Evolutionary conservation across 2,329 filamentous ascomycete species (phyloP), one percentile per base, ranked within the genome.

Genomic region (Trichoderma polysporum): DNA sequence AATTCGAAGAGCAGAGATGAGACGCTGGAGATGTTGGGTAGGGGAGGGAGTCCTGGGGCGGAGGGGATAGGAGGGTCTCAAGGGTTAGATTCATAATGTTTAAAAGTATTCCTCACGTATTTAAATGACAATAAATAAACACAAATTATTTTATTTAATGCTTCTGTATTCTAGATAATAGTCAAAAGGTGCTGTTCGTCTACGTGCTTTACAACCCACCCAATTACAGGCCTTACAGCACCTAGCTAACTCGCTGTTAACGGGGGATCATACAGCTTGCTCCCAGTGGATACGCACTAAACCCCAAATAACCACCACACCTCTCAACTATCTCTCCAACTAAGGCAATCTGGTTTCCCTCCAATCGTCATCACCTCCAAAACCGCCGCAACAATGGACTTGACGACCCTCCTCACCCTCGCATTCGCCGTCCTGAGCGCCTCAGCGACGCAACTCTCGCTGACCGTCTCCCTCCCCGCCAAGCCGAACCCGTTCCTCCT

Each of bases 401-500:
- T 68, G 35, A 41, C 35, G 22, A 31, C 60, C 19, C 63, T 57
- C 13, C 22, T 47, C 31, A 33, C 17, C 68, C 69, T 80, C 61
- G 74, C 80, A 62, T 70, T 80, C 70, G 71, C 79, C 35, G 71
- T 77, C 53, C 71, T 63, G 27, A 33, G 75, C 53, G 70, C 76
- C 41, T 45, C 33, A 8, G 33, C 41, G 41, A 17, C 53, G 70
- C 74, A 73, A 70, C 71, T 72, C 73, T 72, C 76, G 31, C 75
- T 84, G 3, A 82, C 81, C 33, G 67, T 87, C 39, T 81, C 80
- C 68, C 78, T 87, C 69, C 78, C 78, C 71, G 71, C 83, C 68
- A 81, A 81, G 47, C 80, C 82, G 22, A 85, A 84, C 79, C 84
- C 84, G 15, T 76, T 79, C 75, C 76, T 83, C 57, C 86, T 89